Evolutionary conservation across 1,139 yeast species (phyloP), one percentile per base, ranked within the genome.

Genomic region (Scheffersomyces titani): DNA sequence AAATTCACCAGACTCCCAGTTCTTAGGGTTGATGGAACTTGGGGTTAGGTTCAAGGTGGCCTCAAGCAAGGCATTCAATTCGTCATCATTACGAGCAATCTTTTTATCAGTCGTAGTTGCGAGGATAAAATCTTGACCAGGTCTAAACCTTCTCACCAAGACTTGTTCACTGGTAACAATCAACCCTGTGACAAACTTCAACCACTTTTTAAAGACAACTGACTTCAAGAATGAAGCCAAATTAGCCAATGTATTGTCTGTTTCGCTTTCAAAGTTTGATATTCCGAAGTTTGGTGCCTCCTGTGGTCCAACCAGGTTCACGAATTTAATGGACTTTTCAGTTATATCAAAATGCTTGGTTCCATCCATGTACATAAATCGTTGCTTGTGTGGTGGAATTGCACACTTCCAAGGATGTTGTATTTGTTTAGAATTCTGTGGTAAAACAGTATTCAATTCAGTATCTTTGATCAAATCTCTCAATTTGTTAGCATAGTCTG

Each of bases 331-430:
- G 0, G 64, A 63, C 5, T 74, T 70, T 53, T 75, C 72, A 11
- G 73, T 65, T 52, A 71, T 58, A 9, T 65, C 71, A 49, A 75
- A 70, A 6, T 54, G 63, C 16, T 76, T 63, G 56, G 76, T 83
- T n/a, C 93, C 94, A 67, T 90, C 96, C 51, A 93, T 80, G 69
- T 92, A 94, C 80, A 92, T 72, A 70, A 82, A 96, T 61, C 98
- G 78, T 73, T 92, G 94, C 68, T 96, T 92, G 70, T 93, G 98
- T 9, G 98, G 96, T 18, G 99, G 98, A 49, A 90, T 85, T 0
- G 98, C 96, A 52, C 93, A 81, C 62, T 89, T 87, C 99, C 99
- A 96, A 2, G 97, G 97, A 56, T 72, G 76, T 18, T 68, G 58
- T 0, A 92, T 84, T 40, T 90, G 90, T 2, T 71, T 67, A 6